Conservation (phyloP, 2,329 filamentous ascomycete species). For the Corynespora cassiicola region DNA sequence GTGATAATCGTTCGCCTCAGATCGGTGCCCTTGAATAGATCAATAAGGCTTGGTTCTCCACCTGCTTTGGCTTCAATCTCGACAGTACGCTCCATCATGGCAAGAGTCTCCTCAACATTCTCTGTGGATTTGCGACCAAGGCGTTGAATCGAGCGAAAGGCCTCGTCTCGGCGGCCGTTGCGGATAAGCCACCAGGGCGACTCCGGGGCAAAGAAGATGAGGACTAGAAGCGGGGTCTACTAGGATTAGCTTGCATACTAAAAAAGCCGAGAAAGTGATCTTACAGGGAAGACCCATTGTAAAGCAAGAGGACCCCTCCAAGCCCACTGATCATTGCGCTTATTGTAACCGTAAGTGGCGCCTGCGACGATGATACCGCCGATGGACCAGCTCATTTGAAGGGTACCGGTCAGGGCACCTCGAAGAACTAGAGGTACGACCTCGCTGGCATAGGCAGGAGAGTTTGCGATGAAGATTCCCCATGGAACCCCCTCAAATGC, state of each 20-base stretch:
- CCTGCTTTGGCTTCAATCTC: constrained; percentile 57
- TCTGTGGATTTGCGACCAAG: constrained; percentile 52
- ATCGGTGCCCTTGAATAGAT: constrained; percentile 63
- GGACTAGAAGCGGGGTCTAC: constrained; percentile 49
- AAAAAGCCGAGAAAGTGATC: constrained; percentile 25
- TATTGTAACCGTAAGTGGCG: constrained; percentile 61
- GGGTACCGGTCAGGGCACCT: constrained; percentile 64
- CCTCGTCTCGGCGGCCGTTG: constrained; percentile 47
- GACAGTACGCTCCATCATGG: constrained; percentile 64
- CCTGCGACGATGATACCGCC: constrained; percentile 66
- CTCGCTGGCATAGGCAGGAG: constrained; percentile 66
- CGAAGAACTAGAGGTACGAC: constrained; percentile 65
- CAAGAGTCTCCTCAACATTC: constrained; percentile 54
- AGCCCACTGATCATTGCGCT: constrained; percentile 26
- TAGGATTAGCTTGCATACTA: constrained; percentile 68
- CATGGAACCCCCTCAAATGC: constrained; percentile 67
- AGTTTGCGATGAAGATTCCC: constrained; percentile 70
- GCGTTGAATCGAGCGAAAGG: constrained; percentile 55
- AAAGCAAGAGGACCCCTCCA: constrained; percentile 31
- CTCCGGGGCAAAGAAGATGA: constrained; percentile 54
- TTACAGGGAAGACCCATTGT: constrained; percentile 52
- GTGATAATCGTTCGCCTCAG: constrained; percentile 60
- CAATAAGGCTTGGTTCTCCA: constrained; percentile 55
- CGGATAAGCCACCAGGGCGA: constrained; percentile 49
- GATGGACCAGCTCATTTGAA: constrained; percentile 71